These are phyloP conservation scores for Magnaporthiopsis rhizophila DNA, from an alignment of 2,329 filamentous ascomycete genomes.

Conservation along the genomic window DNA sequence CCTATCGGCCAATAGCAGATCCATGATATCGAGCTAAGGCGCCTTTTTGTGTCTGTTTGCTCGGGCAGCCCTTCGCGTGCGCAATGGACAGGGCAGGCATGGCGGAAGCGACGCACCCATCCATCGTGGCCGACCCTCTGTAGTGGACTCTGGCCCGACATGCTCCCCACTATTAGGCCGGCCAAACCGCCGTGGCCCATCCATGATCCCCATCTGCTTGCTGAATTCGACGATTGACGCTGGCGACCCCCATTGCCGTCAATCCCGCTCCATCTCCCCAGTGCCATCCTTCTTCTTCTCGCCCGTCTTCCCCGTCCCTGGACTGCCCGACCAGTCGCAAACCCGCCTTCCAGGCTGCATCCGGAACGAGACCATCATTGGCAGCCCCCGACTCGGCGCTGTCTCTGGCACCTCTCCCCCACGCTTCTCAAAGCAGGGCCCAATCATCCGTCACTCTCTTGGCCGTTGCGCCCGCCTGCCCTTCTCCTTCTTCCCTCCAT, in stretches of 20 bases:
- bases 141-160: conserved; percentile 19
- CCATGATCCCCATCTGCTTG: conserved; percentile 27
- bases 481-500: conserved; percentile 10
- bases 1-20: conserved; percentile 3
- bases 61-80: neutral
- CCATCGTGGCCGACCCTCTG: conserved; percentile 2
- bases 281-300: neutral
- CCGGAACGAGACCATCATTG: neutral
- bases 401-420: conserved; percentile 11
- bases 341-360: neutral
- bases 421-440: conserved; percentile 17
- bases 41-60: neutral
- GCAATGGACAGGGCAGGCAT: neutral
- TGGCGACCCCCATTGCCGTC: conserved; percentile 10
- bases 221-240: neutral
- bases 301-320: conserved; percentile 5
- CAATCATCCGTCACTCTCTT: conserved; percentile 10
- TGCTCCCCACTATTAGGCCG: conserved; percentile 49
- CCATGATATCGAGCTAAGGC: neutral
- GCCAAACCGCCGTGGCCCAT: conserved; percentile 44
- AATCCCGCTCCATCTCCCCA: conserved; percentile 8
- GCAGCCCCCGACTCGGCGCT: neutral
- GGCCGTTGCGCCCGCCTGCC: neutral
- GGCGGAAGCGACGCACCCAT: neutral
- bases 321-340: neutral